A percentile compares a stretch with the other conserved stretches of the same genome.
phyloP scores from a whole-genome alignment of 169 alveolate genomes.

The Eimeria brunetti region DNA sequence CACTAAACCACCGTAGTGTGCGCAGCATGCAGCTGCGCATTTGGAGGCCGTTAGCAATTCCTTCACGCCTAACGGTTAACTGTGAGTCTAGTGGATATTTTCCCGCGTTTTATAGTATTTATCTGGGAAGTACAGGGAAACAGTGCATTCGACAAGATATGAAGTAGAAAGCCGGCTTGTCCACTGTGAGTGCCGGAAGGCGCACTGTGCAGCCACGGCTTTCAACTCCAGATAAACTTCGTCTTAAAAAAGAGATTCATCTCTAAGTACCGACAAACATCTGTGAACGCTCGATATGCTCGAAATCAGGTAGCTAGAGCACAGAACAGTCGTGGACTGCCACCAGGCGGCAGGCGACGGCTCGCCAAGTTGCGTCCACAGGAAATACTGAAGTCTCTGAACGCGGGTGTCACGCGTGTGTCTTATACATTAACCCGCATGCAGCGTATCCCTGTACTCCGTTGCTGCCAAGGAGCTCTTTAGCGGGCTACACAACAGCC shows the following conservation, averaged over 20 bases:
- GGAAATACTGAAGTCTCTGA: too few relatives aligned
- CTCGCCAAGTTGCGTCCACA: too few relatives aligned
- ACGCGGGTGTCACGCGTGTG: too few relatives aligned
- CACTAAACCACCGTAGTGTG: constrained; percentile 25
- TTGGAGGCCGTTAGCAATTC: not conserved
- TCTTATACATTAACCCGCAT: not conserved
- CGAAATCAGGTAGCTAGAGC: not conserved
- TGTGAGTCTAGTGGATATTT: not conserved
- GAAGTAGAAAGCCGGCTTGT: not conserved
- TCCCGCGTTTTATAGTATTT: not conserved
- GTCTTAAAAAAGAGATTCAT: not conserved
- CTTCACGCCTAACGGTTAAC: not conserved
- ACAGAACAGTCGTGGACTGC: not conserved
- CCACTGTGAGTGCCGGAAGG: not conserved
- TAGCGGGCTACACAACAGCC: not conserved
- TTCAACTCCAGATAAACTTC: not conserved
- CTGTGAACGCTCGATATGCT: not conserved
- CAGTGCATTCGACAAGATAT: not conserved
- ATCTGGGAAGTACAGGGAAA: not conserved
- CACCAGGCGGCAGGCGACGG: not conserved
- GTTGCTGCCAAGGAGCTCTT: not conserved
- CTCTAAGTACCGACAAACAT: not conserved
- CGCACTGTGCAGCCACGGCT: not conserved
- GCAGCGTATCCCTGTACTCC: not conserved
- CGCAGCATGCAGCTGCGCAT: not conserved